Conservation (phyloP, 129 eudicot genomes). For the Arctium lappa region DNA sequence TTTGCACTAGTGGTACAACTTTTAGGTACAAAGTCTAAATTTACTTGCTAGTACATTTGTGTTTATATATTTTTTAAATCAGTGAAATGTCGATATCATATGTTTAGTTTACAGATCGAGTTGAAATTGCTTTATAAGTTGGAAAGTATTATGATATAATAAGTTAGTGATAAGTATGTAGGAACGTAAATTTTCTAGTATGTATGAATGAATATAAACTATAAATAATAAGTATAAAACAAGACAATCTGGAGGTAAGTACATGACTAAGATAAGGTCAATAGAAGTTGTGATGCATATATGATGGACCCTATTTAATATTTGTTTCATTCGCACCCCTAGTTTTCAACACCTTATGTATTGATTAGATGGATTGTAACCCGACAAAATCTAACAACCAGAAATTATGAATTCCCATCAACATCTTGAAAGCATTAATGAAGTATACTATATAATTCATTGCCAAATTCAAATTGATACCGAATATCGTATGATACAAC, state of each 20-base stretch:
- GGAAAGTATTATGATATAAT: not conserved
- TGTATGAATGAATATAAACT: not conserved
- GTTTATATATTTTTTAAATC: slow-evolving; percentile 2
- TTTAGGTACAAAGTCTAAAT: slow-evolving; percentile 29
- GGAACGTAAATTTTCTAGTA: not conserved
- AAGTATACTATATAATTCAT: slow-evolving; percentile 5
- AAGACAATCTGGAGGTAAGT: not conserved
- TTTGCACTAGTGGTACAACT: slow-evolving; percentile 31
- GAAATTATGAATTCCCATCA: not conserved
- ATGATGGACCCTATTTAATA: not conserved
- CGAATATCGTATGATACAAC: not conserved
- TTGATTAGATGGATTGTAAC: not conserved
- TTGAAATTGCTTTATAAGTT: not conserved
- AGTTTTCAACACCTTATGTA: not conserved
- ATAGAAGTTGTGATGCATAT: not conserved
- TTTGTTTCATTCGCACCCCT: not conserved
- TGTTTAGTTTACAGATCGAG: not conserved
- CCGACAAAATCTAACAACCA: slow-evolving; percentile 3
- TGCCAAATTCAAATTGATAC: slow-evolving; percentile 9
- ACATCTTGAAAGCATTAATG: slow-evolving; percentile 4
- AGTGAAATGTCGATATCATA: not conserved
- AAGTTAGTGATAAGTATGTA: not conserved
- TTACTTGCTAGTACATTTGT: slow-evolving; percentile 22
- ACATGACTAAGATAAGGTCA: not conserved
- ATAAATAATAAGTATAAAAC: not conserved